Conservation (phyloP, 2,329 filamentous ascomycete genomes). For the Hymenoscyphus fructigenus region DNA sequence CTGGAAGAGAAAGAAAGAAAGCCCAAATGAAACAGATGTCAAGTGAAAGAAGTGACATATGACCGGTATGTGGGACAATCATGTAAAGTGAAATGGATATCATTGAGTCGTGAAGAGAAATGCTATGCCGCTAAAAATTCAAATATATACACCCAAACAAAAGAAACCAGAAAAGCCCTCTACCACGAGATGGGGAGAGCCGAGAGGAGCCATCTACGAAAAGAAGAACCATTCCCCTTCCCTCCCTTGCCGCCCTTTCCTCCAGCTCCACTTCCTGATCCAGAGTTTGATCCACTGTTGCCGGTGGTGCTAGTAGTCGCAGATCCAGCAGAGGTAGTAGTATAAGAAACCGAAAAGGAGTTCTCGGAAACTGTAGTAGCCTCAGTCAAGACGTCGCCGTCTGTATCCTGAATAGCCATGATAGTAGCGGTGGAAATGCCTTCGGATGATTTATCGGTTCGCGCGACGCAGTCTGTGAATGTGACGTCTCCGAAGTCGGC, state of each 20-base stretch:
- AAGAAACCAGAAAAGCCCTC: background rate
- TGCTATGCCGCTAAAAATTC: too few relatives aligned
- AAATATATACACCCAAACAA: too few relatives aligned
- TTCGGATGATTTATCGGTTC: background rate
- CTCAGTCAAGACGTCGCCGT: constrained; percentile 1
- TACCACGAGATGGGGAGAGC: background rate
- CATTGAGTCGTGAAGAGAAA: too few relatives aligned
- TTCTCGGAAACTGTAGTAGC: constrained; percentile 6
- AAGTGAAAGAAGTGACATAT: too few relatives aligned
- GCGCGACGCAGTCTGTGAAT: constrained; percentile 38
- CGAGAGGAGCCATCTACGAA: background rate
- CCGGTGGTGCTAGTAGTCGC: background rate
- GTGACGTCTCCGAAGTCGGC: constrained; percentile 46
- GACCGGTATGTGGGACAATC: too few relatives aligned
- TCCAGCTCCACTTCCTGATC: background rate
- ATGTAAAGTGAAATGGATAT: too few relatives aligned
- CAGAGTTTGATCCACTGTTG: background rate
- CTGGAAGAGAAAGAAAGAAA: too few relatives aligned
- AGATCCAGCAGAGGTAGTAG: background rate
- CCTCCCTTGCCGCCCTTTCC: background rate
- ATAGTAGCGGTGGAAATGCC: constrained; percentile 2
- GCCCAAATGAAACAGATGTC: too few relatives aligned
- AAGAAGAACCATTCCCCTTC: background rate
- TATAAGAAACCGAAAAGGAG: constrained; percentile 3
- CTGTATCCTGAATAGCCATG: constrained; percentile 9